These are phyloP conservation scores for Stachybotrys echinatus DNA, from an alignment of 2,329 filamentous ascomycete genomes.

Conservation along the genomic window DNA sequence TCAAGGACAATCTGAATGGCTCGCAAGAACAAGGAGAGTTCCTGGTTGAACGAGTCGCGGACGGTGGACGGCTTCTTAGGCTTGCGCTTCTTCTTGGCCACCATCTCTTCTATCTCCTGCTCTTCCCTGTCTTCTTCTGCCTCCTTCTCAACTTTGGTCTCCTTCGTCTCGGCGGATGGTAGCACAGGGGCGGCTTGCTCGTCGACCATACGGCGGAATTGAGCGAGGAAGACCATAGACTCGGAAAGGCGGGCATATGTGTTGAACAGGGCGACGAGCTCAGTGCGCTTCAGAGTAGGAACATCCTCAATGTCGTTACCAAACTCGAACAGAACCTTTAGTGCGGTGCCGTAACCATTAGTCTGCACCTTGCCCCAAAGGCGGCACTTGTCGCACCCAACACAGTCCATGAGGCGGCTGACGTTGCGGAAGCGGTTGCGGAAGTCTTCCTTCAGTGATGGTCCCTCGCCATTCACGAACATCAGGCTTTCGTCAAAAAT, in stretches of 20 bases:
- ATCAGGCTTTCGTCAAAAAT: conserved; percentile 95
- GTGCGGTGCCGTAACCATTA: conserved; percentile 85
- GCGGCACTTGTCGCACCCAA: conserved; percentile 96
- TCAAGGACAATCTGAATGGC: conserved; percentile 62
- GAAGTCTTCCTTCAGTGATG: conserved; percentile 92
- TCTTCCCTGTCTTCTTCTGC: conserved; percentile 36
- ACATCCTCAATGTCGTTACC: conserved; percentile 61
- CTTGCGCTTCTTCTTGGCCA: conserved; percentile 3
- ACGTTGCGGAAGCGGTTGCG: conserved; percentile 96
- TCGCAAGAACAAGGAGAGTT: conserved; percentile 57
- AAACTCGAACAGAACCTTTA: conserved; percentile 95
- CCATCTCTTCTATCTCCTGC: conserved; percentile 23
- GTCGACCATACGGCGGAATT: conserved; percentile 59
- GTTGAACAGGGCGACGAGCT: conserved; percentile 91
- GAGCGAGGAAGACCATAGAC: conserved; percentile 68
- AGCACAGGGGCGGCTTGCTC: conserved; percentile 17
- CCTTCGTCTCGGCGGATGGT: conserved; percentile 16
- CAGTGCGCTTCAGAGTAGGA: conserved; percentile 76
- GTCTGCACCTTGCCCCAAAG: conserved; percentile 98
- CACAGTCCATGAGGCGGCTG: conserved; percentile 95
- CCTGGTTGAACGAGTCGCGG: conserved; percentile 55
- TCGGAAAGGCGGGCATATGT: conserved; percentile 84
- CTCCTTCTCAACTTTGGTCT: conserved; percentile 26
- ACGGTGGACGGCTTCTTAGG: conserved; percentile 18
- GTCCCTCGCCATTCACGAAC: conserved; percentile 75